Evolutionary conservation across 106 monocot species (phyloP).

Genomic region (Alisma plantagoaquatica): DNA sequence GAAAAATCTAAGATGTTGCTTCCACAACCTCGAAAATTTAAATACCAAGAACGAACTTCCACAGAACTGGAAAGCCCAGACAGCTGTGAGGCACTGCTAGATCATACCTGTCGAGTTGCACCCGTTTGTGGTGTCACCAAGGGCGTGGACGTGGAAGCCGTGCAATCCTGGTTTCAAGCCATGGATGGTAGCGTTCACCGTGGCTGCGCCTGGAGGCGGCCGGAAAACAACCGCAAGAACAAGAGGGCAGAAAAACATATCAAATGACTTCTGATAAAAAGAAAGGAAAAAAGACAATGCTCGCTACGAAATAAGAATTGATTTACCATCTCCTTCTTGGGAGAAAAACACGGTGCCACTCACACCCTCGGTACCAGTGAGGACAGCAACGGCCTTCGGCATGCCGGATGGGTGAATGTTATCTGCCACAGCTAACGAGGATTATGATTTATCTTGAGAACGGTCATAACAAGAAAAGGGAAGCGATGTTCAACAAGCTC

Average conservation of each 20-base stretch:
- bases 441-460: too few relatives aligned
- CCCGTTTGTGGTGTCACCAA: conserved; percentile 82
- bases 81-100: too few relatives aligned
- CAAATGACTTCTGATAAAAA: neutral
- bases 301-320: neutral
- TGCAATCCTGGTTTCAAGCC: conserved; percentile 48
- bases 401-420: too few relatives aligned
- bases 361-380: conserved; percentile 30
- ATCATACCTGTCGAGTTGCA: conserved; percentile 90
- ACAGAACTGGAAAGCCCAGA: too few relatives aligned
- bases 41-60: neutral
- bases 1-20: neutral
- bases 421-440: too few relatives aligned
- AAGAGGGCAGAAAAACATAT: neutral
- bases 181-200: conserved; percentile 36
- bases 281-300: neutral
- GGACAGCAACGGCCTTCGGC: conserved; percentile 69
- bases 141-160: conserved; percentile 64
- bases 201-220: conserved; percentile 48
- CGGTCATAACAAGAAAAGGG: too few relatives aligned
- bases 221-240: too few relatives aligned
- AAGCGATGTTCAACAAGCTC: too few relatives aligned
- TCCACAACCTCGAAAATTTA: neutral
- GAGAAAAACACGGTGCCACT: conserved; percentile 42
- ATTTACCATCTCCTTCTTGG: conserved; percentile 64